phyloP scores from a whole-genome alignment of 2,329 filamentous ascomycete species.

The Gyromitra esculenta region DNA sequence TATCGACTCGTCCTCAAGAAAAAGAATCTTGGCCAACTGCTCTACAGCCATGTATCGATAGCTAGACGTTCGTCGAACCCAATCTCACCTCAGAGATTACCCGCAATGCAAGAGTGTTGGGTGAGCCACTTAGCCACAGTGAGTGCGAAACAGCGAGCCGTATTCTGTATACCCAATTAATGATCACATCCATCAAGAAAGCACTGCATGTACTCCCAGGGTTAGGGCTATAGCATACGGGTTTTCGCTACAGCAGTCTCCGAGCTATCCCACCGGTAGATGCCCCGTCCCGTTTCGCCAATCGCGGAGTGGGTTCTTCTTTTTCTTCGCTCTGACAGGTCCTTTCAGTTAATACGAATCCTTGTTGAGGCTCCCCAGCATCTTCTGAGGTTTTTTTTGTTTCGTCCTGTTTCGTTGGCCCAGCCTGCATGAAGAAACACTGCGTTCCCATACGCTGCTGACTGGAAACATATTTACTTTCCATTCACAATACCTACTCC shows the following conservation, averaged over 20 bases:
- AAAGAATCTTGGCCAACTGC: background rate
- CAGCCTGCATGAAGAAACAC: background rate
- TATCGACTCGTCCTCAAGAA: background rate
- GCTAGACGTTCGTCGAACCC: background rate
- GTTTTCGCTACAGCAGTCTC: background rate
- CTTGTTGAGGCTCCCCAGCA: background rate
- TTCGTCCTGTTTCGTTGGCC: background rate
- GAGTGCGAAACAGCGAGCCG: background rate
- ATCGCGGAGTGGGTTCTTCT: background rate
- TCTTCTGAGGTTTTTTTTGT: background rate
- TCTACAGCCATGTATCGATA: background rate
- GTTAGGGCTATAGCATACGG: conserved; percentile 11
- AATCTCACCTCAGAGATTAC: background rate
- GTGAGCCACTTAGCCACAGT: background rate
- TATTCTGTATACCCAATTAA: background rate
- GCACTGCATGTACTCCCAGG: background rate
- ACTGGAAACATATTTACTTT: background rate
- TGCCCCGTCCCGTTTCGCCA: background rate
- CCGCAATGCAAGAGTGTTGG: background rate
- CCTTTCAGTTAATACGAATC: background rate
- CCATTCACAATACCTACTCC: background rate
- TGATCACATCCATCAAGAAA: background rate
- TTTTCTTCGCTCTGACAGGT: background rate
- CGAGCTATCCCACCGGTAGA: background rate
- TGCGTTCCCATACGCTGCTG: background rate